Evolutionary conservation across 305 asterid genomes (phyloP), one percentile per base, ranked within the genome.

Genomic region (Fraxinus albicans): DNA sequence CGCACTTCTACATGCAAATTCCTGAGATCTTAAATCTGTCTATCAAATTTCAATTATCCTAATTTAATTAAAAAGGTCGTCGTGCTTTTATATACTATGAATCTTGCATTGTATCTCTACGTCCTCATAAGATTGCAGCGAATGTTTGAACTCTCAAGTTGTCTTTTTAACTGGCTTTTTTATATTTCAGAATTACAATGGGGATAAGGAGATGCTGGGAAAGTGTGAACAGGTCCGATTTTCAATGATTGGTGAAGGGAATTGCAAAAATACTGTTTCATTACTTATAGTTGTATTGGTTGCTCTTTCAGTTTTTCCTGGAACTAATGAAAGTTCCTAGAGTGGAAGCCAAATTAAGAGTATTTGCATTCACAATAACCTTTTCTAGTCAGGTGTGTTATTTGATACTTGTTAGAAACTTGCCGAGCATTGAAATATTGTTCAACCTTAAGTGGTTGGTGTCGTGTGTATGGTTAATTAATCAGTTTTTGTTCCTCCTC

Each of bases 301-400:
- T 79, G 33, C 74, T 82, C 77, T 90, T 89, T 86, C 94, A 96
- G 99, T 96, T 96, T 83, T 94, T 96, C 93, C 80, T 92, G 90
- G 99, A 96, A 93, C 90, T 96, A 77, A 96, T 96, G 99, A 93
- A 91, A 91, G 98, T 96, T 78, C 99, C 99, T 74, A 96, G 99
- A 77, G 99, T 96, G 67, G 99, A 96, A 85, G 89, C 99, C 90
- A 96, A 96, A 90, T 90, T 96, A 87, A 86, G 99, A 90, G 99
- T 96, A 70, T 96, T 96, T 91, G 93, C 99, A 63, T 96, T 93
- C 86, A 93, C 97, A 53, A 96, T 96, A 83, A 93, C 94, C 67
- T 93, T 96, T 88, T 85, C 91, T 53, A 93, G 90, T 86, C 99
- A 96, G 99, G 99, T 96, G 83, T 80, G 10, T 85, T 25, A 58